Evolutionary conservation across 2,329 filamentous ascomycete species (phyloP).

Genomic region (Arthrobotrys entomopaga): DNA sequence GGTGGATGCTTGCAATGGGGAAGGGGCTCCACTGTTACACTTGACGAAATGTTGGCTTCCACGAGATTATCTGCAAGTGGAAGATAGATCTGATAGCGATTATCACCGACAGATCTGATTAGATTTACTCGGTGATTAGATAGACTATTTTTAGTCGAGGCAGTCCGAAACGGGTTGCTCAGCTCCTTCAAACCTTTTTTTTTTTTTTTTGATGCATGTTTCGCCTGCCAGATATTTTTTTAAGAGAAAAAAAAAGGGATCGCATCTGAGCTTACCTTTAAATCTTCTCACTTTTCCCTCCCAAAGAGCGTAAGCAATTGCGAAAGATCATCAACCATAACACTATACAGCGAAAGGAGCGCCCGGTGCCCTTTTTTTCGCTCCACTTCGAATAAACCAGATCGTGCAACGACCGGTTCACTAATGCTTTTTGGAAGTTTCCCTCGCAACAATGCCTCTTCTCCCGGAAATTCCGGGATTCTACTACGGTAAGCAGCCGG

Average conservation of each 20-base stretch:
- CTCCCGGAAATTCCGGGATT: conserved; percentile 55
- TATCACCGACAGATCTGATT: conserved; percentile 30
- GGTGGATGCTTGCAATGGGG: conserved; percentile 15
- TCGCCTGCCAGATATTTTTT: conserved; percentile 28
- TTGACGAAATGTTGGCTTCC: neutral
- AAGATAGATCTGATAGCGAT: neutral
- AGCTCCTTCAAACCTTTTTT: conserved; percentile 29
- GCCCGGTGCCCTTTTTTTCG: conserved; percentile 48
- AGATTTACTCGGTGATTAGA: conserved; percentile 25
- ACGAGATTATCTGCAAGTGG: conserved; percentile 33
- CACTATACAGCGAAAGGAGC: conserved; percentile 49
- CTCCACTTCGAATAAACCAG: conserved; percentile 24
- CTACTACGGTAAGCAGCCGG: conserved; percentile 51
- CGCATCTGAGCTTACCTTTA: conserved; percentile 1
- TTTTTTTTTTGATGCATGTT: conserved; percentile 13
- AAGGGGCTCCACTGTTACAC: conserved; percentile 23
- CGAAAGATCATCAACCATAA: neutral
- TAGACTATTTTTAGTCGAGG: conserved; percentile 36
- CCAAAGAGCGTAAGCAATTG: conserved; percentile 3
- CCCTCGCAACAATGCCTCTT: conserved; percentile 53
- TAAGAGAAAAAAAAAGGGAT: conserved; percentile 27
- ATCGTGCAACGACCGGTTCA: conserved; percentile 24
- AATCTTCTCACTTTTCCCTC: neutral
- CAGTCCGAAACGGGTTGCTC: conserved; percentile 23
- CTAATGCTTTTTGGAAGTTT: conserved; percentile 54